phyloP scores from a whole-genome alignment of 192 early-diverging fungal genomes.

The Chytriomyces sp. region DNA sequence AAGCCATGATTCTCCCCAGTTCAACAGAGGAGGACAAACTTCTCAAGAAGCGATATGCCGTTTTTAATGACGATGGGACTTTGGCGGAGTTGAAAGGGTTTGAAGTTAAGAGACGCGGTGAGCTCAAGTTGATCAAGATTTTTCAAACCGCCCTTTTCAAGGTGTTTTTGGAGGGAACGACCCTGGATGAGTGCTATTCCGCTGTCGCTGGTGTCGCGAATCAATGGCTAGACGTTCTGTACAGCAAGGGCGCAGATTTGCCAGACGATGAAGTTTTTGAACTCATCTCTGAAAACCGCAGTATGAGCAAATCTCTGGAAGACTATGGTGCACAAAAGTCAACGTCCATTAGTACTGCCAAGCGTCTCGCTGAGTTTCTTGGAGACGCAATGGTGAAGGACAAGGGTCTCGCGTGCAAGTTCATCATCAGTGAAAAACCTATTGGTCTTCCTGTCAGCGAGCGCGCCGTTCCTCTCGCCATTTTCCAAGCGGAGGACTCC shows the following conservation, averaged over 20 bases:
- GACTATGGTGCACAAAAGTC: slow-evolving; percentile 94
- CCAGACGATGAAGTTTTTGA: slow-evolving; percentile 91
- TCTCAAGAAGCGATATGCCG: slow-evolving; percentile 97
- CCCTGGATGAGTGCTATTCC: slow-evolving; percentile 84
- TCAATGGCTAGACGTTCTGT: slow-evolving; percentile 94
- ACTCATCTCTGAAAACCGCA: slow-evolving; percentile 95
- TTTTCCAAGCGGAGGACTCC: slow-evolving; percentile 82
- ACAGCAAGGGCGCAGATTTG: slow-evolving; percentile 76
- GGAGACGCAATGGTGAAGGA: slow-evolving; percentile 99
- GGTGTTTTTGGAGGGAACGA: slow-evolving; percentile 85
- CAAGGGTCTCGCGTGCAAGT: slow-evolving; percentile 93
- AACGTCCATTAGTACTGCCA: slow-evolving; percentile 93
- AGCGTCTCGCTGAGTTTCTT: slow-evolving; percentile 92
- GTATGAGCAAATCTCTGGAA: slow-evolving; percentile 92
- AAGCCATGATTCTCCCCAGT: slow-evolving; percentile 95
- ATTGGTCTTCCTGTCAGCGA: slow-evolving; percentile 83
- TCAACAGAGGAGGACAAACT: slow-evolving; percentile 95
- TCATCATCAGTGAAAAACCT: slow-evolving; percentile 88
- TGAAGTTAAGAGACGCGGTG: slow-evolving; percentile 97
- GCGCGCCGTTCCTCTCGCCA: slow-evolving; percentile 91
- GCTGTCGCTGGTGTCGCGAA: slow-evolving; percentile 88
- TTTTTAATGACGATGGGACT: slow-evolving; percentile 92
- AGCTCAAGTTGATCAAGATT: slow-evolving; percentile 97
- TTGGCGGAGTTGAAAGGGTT: slow-evolving; percentile 98
- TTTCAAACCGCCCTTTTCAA: slow-evolving; percentile 95